Evolutionary conservation across 345 rosid genomes (phyloP), one percentile per base, ranked within the genome.

Genomic region (Turnera subulata): DNA sequence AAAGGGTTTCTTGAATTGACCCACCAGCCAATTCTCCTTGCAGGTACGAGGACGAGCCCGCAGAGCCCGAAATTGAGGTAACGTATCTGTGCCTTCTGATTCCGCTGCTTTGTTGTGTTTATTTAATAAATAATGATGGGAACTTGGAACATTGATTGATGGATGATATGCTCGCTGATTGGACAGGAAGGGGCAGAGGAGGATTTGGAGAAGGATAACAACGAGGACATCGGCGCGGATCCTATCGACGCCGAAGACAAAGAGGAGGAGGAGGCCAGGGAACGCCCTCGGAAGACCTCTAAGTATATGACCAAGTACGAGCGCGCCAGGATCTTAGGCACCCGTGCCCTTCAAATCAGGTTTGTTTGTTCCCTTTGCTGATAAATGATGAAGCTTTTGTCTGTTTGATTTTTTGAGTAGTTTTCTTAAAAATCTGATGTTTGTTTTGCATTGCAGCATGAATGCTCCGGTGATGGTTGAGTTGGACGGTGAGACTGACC

Each of bases 401-500:
- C 24, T 21, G 11, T 55, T 21, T 53, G 10, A 45, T n/a, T n/a
- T n/a, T n/a, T n/a, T n/a, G n/a, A n/a, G n/a, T n/a, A n/a, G n/a
- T n/a, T n/a, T n/a, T n/a, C n/a, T n/a, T n/a, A n/a, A n/a, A n/a
- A n/a, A n/a, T n/a, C 6, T 38, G 17, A 60, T 43, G 51, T 53
- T 4, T 44, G 53, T 58, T 71, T 46, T 53, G 23, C 33, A 56
- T 69, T 58, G 64, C 85, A 83, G 93, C 71, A 82, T 92, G 95
- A 89, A 89, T 81, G 95, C 95, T 42, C 97, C 97, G 16, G 88
- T 89, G 15, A 92, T 86, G 93, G 98, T 89, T 25, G 83, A 84
- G 82, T 71, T 92, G 67, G 93, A 92, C 73, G 91, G 94, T 0
- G 95, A 89, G 71, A 86, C 89, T 26, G 96, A 89, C 48, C 93